Evolutionary conservation across 805 yeast genomes (phyloP), one percentile per base, ranked within the genome.

Genomic region (Candida endomychidarum): DNA sequence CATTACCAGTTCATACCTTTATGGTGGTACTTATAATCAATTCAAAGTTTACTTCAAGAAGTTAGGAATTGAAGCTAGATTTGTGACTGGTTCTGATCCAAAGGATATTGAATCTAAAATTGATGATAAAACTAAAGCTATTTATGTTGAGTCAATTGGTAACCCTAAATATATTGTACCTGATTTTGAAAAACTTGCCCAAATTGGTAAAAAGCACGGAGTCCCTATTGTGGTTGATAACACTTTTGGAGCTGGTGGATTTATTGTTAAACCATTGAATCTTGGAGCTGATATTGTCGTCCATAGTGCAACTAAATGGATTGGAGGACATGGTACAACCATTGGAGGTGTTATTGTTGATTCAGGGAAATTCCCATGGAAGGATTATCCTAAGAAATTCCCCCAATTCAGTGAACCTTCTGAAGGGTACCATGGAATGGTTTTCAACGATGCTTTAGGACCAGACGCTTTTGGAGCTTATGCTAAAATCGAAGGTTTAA

Each of bases 171-270:
- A 85, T 67, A 86, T 86, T 58, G 83, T 90, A 42, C 97, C 97
- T 41, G 96, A 90, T 64, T 87, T 91, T 54, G 88, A 84, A 63
- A 77, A 71, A 41, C 74, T 90, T 48, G 77, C 77, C 34, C 81
- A 75, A 22, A 70, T 86, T 37, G 96, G 96, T 39, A 96, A 88
- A 63, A 78, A 82, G 43, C 75, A 85, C 50, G 96, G 96, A 45
- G 72, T 89, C 35, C 95, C 96, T 37, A 80, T 91, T 34, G 91
- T 90, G 37, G 96, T 86, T 34, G 98, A 90, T 67, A 90, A 90
- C 78, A 90, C 98, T 14, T 90, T 90, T 55, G 98, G 96, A 59
- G 96, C 96, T 31, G 97, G 96, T 65, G 97, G 97, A 36, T 89
- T 67, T 71, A 77, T 86, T 54, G 78, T 86, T 45, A 80, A 77